Base-by-base conservation (phyloP, 306 rosid genomes). In the Cucurbita moschata region DNA sequence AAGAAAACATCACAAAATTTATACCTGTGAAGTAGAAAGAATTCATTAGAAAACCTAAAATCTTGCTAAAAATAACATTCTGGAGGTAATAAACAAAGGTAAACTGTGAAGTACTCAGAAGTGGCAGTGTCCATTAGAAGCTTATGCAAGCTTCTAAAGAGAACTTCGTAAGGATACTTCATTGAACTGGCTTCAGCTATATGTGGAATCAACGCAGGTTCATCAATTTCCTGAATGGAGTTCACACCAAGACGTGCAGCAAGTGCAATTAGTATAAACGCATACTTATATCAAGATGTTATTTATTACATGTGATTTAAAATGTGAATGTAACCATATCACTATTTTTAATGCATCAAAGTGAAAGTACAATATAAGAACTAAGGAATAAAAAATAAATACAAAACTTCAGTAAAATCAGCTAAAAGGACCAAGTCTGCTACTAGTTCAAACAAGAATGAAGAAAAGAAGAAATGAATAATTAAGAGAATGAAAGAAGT, bases 81-180 rank as follows among this genome's bases (percentile, higher is more conserved):
- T 54, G 65, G 74, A 43, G 57, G 46, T 44, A 76, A 50, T 46
- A 79, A 78, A 37, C 75, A 68, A 57, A 62, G 59, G 83, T 21
- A 78, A 84, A 83, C 69, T 62, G 74, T 75, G 75, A n/a, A 19
- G 72, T 91, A 92, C 97, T 89, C 94, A 37, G 97, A 92, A 78
- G 97, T 86, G 78, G 96, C 96, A 67, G 97, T 87, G 75, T 89
- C 96, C 90, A 89, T 89, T 70, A 89, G 90, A 83, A 91, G 90
- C 83, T 89, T 91, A 81, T 91, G 97, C 80, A 91, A 86, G 86
- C 96, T 91, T 87, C 96, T 85, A 77, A 91, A 91, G 76, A 91
- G 91, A 63, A 87, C 93, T 76, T 91, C 97, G 1, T 91, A 91
- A 5, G 97, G 93, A 78, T 91, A 89, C 85, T 89, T 91, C 71